A percentile compares a stretch with the other conserved stretches of the same genome.
These are phyloP conservation scores for Cyberlindnera meyerae DNA, from an alignment of 805 yeast genomes.

Conservation along the genomic window DNA sequence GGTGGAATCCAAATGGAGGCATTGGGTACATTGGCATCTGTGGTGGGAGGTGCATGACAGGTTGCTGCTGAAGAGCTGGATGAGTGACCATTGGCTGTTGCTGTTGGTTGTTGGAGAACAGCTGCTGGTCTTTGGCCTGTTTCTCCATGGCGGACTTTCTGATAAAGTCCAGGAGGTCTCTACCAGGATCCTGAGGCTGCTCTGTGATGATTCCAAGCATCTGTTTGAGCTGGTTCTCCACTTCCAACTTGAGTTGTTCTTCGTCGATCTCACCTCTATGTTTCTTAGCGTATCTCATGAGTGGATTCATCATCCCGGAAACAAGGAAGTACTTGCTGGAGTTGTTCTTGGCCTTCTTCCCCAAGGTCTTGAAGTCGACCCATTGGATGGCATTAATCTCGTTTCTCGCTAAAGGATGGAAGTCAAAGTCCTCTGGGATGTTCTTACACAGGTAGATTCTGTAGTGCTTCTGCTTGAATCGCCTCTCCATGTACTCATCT, in stretches of 20 bases:
- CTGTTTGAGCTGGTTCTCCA: conserved; percentile 60
- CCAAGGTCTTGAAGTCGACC: conserved; percentile 51
- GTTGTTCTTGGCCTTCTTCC: conserved; percentile 27
- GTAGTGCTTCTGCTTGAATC: conserved; percentile 77
- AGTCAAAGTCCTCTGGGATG: conserved; percentile 71
- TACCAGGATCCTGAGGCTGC: conserved; percentile 56
- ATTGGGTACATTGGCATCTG: conserved; percentile 10
- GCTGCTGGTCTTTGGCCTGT: conserved; percentile 16
- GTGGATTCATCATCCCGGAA: conserved; percentile 38
- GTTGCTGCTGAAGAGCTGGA: conserved; percentile 7
- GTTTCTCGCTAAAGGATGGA: conserved; percentile 78
- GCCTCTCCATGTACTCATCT: conserved; percentile 74
- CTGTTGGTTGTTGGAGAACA: conserved; percentile 7
- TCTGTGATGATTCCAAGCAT: conserved; percentile 52
- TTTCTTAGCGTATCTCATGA: conserved; percentile 48
- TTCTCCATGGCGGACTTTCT: conserved; percentile 38
- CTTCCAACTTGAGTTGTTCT: conserved; percentile 54
- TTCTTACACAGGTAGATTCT: conserved; percentile 73
- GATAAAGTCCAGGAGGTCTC: conserved; percentile 65
- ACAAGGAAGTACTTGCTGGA: conserved; percentile 33
- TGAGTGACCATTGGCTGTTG: no score
- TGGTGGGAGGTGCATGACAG: conserved; percentile 10
- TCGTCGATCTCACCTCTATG: conserved; percentile 47
- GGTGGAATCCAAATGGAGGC: conserved; percentile 18
- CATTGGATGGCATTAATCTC: conserved; percentile 85